Base-by-base conservation (phyloP, 495 filamentous ascomycete genomes). In the Hypoxylon lienhwacheense region DNA sequence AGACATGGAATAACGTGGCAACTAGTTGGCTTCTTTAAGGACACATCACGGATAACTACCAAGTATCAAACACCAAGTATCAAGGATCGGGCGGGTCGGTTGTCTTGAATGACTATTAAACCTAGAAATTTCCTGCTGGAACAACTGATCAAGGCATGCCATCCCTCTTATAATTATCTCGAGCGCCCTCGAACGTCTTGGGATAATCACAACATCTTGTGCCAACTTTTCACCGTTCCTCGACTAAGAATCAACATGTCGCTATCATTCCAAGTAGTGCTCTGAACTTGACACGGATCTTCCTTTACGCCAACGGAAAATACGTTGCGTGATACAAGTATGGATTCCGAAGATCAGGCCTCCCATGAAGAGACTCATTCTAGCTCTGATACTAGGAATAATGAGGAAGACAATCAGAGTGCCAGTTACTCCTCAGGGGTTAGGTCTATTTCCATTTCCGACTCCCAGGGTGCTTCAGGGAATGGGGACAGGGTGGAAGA, bases 401-500 rank as follows among this genome's bases (percentile, higher is more conserved):
- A 51, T 17, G 34, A 20, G 10, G 57, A 22, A 14, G 57, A 61
- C 11, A 55, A 41, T 8, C 57, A 51, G 14, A 61, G 51, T 32
- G 52, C 51, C 14, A 46, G 54, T 21, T 10, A 42, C 17, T 61
- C 57, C 22, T 61, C 50, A 8, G 47, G 40, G 0, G 24, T 22
- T 15, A 47, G 40, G 11, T 55, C 51, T 8, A 47, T 42, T 42
- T 55, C 57, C 21, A 25, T 52, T 25, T 41, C 51, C n/a, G 39
- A 51, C 1, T 51, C 57, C 20, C 45, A 24, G 1, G 45, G 47
- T 11, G 25, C 39, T 19, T 36, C 47, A 14, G 16, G 34, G 22
- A 45, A 43, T 47, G 20, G 43, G 12, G 47, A 51, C 22, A 24
- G 26, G 31, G 25, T 60, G 19, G 65, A 67, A 35, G 59, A 58